Base-by-base conservation (phyloP, 495 filamentous ascomycete species). In the Lasiosphaeria hispida region DNA sequence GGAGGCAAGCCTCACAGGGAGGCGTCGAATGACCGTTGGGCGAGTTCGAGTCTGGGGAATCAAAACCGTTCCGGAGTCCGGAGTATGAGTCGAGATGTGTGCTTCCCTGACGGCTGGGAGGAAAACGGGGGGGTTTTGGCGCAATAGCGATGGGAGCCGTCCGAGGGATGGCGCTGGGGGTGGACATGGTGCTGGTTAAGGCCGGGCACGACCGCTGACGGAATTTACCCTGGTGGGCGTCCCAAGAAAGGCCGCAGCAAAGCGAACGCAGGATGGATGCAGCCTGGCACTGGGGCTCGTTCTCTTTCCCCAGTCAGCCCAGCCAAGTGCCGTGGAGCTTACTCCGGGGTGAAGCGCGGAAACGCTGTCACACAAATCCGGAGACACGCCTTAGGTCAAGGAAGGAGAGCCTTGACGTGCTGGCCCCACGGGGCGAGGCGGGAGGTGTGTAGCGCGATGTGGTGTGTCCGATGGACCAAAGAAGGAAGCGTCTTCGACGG, bases 1-100 rank as follows among this genome's bases (percentile, higher is more conserved):
- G 83, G 55, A 91, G 79, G 74, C 94, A 98, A 41, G 89, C 72
- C 64, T 78, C 80, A 67, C 81, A 84, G 40, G 79, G 73, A 30
- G 55, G 65, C 38, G 71, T 62, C 17, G 65, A 50, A n/a, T 64
- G 65, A 17, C 76, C 73, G 67, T 68, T 78, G 51, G 74, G 63
- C 19, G 77, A 80, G 45, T 75, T 70, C 15, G 78, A 78, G 42
- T 80, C 78, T n/a, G 78, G 68, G 11, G 68, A 80, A 55, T 79
- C 74, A 50, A 76, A 69, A 60, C 77, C 76, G 62, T 68, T 74
- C 61, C 76, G 76, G 60, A 74, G 75, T 53, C 70, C 68, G 34
- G 66, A 62, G 40, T 65, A 71, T 13, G 70, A 67, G 56, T 73
- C 69, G 60, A 70, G 45, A 48, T 75, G 66, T 58, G 73, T 64